Conservation (phyloP, 768 basidiomycete genomes). For the Epithele typhae region DNA sequence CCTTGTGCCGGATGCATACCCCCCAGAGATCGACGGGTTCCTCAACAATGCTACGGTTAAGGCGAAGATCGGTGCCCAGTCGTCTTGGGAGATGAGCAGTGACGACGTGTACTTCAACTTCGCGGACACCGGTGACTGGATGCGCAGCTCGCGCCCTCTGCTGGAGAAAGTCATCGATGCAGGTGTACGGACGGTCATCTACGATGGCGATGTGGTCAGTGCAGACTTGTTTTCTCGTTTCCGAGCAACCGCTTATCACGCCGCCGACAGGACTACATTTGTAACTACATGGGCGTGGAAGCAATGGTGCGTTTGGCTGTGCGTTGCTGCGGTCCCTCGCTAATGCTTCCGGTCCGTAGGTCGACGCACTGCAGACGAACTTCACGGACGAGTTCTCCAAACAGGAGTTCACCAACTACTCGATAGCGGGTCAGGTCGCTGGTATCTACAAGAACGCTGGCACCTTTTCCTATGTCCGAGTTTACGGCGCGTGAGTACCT, state of each 20-base stretch:
- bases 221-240: not conserved
- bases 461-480: constrained; percentile 49
- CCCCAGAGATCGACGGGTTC: constrained; percentile 35
- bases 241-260: not conserved
- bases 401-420: constrained; percentile 44
- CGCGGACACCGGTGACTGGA: constrained; percentile 52
- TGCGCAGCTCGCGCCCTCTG: constrained; percentile 41
- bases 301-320: constrained; percentile 40
- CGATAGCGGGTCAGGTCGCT: constrained; percentile 43
- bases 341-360: constrained; percentile 24
- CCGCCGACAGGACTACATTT: constrained; percentile 39
- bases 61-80: constrained; percentile 40
- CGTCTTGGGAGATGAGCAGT: constrained; percentile 38
- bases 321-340: not conserved
- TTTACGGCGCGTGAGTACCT: constrained; percentile 31
- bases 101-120: constrained; percentile 43
- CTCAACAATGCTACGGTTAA: constrained; percentile 25
- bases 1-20: constrained; percentile 41
- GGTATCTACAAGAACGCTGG: constrained; percentile 59
- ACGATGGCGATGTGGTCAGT: constrained; percentile 53
- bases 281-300: constrained; percentile 54
- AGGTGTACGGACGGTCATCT: constrained; percentile 49
- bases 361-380: constrained; percentile 42
- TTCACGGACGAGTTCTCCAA: constrained; percentile 38
- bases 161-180: constrained; percentile 58